Evolutionary conservation across 495 filamentous ascomycete genomes (phyloP), one percentile per base, ranked within the genome.

Genomic region (Neurospora discreta): DNA sequence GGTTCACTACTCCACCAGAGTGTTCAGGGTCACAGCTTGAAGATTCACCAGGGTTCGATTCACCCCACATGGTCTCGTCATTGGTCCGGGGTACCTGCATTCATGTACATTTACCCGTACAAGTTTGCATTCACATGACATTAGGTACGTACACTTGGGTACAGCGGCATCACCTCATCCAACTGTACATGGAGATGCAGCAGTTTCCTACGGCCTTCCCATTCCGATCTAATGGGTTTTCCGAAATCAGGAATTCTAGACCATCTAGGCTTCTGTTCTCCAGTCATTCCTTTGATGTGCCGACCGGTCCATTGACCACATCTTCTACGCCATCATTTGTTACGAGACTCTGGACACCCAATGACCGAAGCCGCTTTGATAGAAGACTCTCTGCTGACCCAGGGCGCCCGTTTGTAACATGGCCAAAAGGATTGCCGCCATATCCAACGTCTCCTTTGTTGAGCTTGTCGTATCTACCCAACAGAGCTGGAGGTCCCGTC

Each of bases 401-500:
- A 13, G 78, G 43, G 33, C 60, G 39, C 60, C 78, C 77, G 11
- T 76, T 75, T 15, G 40, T 13, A 5, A 70, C 39, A 15, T 39
- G 73, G 39, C 74, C 72, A 42, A 87, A 89, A 13, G 85, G 82
- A 74, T 89, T 87, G 11, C 89, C 90, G 7, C 87, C 89, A 73
- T 93, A 93, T 26, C 90, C 90, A 16, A 81, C 79, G 76, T 92
- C 89, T 18, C 87, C 89, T 76, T 86, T 91, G 76, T 76, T 90
- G 43, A 91, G 87, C 76, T 92, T 93, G 73, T 84, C 87, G 75
- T 92, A 91, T 26, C 81, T 92, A 73, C 83, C 86, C 75, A 91
- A 90, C n/a, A 80, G 76, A 44, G 78, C 79, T 40, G 71, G 60
- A 39, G 39, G 69, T 10, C 36, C 69, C 18, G 69, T 69, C 74